Percentiles rank a stretch among this genome's conserved stretches.
Conservation (phyloP, 2,329 filamentous ascomycete species). For the Calonectria crousiana region DNA sequence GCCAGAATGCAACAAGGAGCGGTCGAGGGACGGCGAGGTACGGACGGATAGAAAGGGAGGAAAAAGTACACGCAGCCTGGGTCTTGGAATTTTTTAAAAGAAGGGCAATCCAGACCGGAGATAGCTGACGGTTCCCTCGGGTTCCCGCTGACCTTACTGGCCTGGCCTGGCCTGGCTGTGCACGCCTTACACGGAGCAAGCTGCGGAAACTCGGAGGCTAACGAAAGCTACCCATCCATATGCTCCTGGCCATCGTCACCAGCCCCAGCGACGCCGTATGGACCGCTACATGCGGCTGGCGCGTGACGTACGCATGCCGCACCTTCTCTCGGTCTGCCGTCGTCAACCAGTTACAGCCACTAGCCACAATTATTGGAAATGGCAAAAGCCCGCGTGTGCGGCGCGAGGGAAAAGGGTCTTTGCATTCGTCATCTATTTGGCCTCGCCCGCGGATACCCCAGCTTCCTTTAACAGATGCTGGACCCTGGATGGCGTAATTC, state of each 20-base stretch:
- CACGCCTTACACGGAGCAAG: slow-evolving; percentile 12
- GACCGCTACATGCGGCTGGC: slow-evolving; percentile 7
- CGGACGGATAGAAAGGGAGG: background rate
- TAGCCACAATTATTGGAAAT: slow-evolving; percentile 1
- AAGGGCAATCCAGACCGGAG: background rate
- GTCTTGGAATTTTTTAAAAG: background rate
- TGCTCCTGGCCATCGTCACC: background rate
- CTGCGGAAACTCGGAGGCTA: slow-evolving; percentile 11
- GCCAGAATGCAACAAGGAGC: background rate
- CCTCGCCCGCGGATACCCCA: background rate
- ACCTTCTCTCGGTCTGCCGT: background rate
- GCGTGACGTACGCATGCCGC: slow-evolving; percentile 25
- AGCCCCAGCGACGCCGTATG: background rate
- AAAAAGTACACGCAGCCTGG: background rate
- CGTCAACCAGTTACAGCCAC: slow-evolving; percentile 1
- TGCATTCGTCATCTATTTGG: background rate
- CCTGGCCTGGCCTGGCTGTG: slow-evolving; percentile 18
- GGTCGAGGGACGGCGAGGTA: background rate
- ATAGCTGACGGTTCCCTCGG: slow-evolving; percentile 5
- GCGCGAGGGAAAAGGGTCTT: background rate
- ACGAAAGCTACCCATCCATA: slow-evolving; percentile 1
- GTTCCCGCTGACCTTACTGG: slow-evolving; percentile 15
- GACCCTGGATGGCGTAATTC: slow-evolving; percentile 5
- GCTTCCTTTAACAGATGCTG: background rate
- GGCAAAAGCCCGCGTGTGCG: background rate